Evolutionary conservation across 2,329 filamentous ascomycete genomes (phyloP).

Genomic region (Neofusicoccum sp.): DNA sequence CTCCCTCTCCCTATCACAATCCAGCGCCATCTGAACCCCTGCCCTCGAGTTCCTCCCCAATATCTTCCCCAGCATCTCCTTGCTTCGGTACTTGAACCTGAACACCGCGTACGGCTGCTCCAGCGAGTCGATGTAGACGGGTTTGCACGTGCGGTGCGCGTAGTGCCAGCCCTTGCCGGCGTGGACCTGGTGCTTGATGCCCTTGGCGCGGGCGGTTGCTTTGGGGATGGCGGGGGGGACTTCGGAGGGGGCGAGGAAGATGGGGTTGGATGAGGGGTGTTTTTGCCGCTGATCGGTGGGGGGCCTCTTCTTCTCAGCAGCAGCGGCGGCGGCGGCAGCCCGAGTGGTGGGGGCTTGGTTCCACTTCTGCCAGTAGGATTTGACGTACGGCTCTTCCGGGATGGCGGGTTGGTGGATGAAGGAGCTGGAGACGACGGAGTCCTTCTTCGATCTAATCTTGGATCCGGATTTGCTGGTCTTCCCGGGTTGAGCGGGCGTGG

Average conservation of each 20-base stretch:
- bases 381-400: slow-evolving; percentile 19
- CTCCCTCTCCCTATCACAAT: slow-evolving; percentile 17
- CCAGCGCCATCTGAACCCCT: slow-evolving; percentile 24
- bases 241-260: slow-evolving; percentile 30
- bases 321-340: no score
- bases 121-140: slow-evolving; percentile 42
- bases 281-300: no score
- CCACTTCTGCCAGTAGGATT: slow-evolving; percentile 33
- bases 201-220: slow-evolving; percentile 20
- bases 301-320: not conserved
- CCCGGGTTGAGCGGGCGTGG: not conserved
- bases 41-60: slow-evolving; percentile 24
- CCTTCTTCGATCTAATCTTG: not conserved
- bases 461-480: not conserved
- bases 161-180: slow-evolving; percentile 39
- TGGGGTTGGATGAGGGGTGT: slow-evolving; percentile 9
- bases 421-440: not conserved
- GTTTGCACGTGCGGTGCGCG: slow-evolving; percentile 35
- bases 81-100: slow-evolving; percentile 47
- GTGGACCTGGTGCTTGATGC: slow-evolving; percentile 33
- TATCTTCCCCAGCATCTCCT: slow-evolving; percentile 33
- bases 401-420: not conserved
- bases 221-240: slow-evolving; percentile 26
- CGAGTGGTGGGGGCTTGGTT: not conserved
- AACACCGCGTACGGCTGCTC: slow-evolving; percentile 46